Conservation (phyloP, 2,329 filamentous ascomycete species). For the Penicillium sp. region DNA sequence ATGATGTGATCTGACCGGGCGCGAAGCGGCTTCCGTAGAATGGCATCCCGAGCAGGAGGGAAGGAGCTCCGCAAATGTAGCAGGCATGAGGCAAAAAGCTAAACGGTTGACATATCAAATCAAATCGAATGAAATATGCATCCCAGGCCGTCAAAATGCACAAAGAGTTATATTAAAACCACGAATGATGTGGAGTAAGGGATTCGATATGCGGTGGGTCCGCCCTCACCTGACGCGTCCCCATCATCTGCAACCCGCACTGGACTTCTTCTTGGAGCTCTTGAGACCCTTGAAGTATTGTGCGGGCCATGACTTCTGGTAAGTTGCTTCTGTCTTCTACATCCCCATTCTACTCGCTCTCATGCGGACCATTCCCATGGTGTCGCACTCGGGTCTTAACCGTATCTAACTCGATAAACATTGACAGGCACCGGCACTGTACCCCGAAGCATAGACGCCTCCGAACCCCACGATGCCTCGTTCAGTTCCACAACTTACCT, state of each 20-base stretch:
- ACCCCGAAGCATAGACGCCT: background rate
- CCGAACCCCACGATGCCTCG: conserved; percentile 29
- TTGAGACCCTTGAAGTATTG: background rate
- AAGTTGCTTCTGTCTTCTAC: background rate
- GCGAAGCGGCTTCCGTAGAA: background rate
- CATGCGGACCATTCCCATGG: background rate
- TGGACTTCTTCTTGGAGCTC: background rate
- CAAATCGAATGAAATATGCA: background rate
- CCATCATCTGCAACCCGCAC: conserved; percentile 1
- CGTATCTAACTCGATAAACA: background rate
- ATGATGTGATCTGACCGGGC: background rate
- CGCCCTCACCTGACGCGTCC: conserved; percentile 7
- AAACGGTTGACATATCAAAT: background rate
- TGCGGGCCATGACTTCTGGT: background rate
- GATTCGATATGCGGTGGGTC: background rate
- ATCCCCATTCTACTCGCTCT: background rate
- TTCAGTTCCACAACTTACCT: conserved; percentile 28
- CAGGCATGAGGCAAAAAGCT: background rate
- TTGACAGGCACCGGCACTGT: background rate
- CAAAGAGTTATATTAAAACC: background rate
- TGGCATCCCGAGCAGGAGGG: background rate
- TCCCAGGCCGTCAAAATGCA: background rate
- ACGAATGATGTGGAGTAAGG: background rate
- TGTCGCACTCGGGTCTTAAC: background rate
- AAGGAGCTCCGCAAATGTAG: background rate